Conservation (phyloP, 2,329 filamentous ascomycete species). For the Penicillium sp. region DNA sequence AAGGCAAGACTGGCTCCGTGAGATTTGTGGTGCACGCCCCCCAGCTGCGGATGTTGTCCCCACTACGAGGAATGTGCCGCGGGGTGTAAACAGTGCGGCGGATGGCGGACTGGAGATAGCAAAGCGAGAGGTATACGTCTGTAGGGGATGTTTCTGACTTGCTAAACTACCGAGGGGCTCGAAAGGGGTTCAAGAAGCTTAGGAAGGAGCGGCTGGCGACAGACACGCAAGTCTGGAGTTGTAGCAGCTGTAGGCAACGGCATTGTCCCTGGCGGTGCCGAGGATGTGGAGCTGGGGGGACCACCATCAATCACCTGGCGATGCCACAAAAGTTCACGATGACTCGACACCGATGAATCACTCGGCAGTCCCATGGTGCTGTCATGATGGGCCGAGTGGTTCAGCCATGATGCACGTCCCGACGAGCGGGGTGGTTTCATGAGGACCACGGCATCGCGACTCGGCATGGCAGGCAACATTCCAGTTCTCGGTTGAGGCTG, state of each 20-base stretch:
- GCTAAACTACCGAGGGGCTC: too few relatives aligned
- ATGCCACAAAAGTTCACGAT: not conserved
- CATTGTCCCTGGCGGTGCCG: slow-evolving; percentile 2
- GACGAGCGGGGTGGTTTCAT: slow-evolving; percentile 10
- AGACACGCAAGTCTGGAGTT: not conserved
- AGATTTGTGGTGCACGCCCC: not conserved
- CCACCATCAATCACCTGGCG: not conserved
- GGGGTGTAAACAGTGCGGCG: slow-evolving; percentile 11
- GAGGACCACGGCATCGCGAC: not conserved
- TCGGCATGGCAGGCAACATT: slow-evolving; percentile 8
- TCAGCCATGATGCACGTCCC: slow-evolving; percentile 3
- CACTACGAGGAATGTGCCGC: slow-evolving; percentile 20
- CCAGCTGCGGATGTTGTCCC: slow-evolving; percentile 10
- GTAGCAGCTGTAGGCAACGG: not conserved
- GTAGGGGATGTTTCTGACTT: not conserved
- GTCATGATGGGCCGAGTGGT: not conserved
- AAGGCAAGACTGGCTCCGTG: slow-evolving; percentile 7
- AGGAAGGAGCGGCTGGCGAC: not conserved
- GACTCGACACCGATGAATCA: slow-evolving; percentile 6
- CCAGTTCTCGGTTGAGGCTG: slow-evolving; percentile 13
- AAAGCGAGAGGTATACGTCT: not conserved
- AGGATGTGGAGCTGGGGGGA: slow-evolving; percentile 8
- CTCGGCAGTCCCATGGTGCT: not conserved
- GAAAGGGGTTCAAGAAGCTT: not conserved
- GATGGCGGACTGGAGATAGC: not conserved